A percentile compares a stretch with the other conserved stretches of the same genome.
phyloP scores from a whole-genome alignment of 1,139 yeast genomes.

The Zhuliangozyma blackwelliae region DNA sequence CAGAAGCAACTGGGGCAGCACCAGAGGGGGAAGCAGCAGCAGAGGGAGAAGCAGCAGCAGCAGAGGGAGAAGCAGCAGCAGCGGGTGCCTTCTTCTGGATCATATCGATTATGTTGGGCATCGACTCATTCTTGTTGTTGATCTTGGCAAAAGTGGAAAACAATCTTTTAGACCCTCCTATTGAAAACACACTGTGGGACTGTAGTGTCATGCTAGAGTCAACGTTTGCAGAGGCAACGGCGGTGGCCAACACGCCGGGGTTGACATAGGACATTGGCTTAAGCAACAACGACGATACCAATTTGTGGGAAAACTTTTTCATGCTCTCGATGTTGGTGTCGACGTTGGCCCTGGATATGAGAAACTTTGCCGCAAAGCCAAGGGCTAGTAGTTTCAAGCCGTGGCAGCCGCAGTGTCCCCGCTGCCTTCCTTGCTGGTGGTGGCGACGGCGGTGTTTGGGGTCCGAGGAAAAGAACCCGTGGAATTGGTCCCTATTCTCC shows the following conservation, averaged over 20 bases:
- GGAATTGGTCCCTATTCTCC: not conserved
- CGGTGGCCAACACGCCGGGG: not conserved
- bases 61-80: not conserved
- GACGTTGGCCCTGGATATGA: conserved; percentile 8
- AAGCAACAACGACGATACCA: conserved; percentile 6
- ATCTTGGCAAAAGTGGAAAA: not conserved
- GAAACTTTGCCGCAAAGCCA: conserved; percentile 10
- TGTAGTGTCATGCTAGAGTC: not conserved
- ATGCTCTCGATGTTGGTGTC: conserved; percentile 9
- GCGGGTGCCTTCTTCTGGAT: not conserved
- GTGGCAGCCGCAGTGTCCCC: not conserved
- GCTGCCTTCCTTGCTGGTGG: not conserved
- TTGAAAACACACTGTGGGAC: not conserved
- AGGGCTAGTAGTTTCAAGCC: conserved; percentile 7
- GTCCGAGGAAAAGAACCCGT: not conserved
- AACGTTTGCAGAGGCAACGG: conserved; percentile 1
- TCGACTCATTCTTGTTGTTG: not conserved
- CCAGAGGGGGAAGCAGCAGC: not conserved
- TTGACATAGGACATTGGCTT: conserved; percentile 3
- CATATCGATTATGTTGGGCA: conserved; percentile 3
- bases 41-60: too few species aligned
- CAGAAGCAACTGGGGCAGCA: too few species aligned
- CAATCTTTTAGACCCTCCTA: not conserved
- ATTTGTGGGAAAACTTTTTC: conserved; percentile 6
- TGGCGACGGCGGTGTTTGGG: conserved; percentile 2